These are phyloP conservation scores for Pleurotus tuoliensis DNA, from an alignment of 768 basidiomycete species.

Conservation along the genomic window DNA sequence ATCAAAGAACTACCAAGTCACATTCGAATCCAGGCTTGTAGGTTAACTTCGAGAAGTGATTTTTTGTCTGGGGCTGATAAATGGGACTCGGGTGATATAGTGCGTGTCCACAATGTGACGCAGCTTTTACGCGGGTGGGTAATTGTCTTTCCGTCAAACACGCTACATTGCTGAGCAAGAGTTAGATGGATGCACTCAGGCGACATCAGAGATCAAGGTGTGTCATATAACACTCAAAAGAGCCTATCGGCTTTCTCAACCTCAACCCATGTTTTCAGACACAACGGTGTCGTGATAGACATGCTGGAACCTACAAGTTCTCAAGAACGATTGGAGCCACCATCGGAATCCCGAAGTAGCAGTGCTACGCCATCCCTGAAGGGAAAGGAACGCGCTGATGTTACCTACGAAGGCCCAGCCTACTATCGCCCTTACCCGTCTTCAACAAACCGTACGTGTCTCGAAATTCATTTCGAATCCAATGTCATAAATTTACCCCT, in stretches of 20 bases:
- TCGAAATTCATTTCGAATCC: slow-evolving; percentile 2
- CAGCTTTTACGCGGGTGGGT: slow-evolving; percentile 74
- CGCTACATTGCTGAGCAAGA: not conserved
- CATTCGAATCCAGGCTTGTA: slow-evolving; percentile 76
- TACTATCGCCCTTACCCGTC: slow-evolving; percentile 45
- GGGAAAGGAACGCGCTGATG: slow-evolving; percentile 30
- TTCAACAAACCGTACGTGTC: slow-evolving; percentile 51
- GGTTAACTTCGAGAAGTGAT: slow-evolving; percentile 19
- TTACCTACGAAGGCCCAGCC: slow-evolving; percentile 21
- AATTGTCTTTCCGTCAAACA: slow-evolving; percentile 1
- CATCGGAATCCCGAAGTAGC: slow-evolving; percentile 46
- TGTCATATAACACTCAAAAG: slow-evolving; percentile 16
- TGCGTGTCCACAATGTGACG: slow-evolving; percentile 76
- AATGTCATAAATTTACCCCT: not conserved
- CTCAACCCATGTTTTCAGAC: slow-evolving; percentile 32
- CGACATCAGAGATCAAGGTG: slow-evolving; percentile 80
- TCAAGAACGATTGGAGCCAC: slow-evolving; percentile 29
- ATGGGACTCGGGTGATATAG: slow-evolving; percentile 28
- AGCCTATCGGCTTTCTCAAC: not conserved
- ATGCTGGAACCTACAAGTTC: slow-evolving; percentile 28
- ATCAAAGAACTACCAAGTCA: slow-evolving; percentile 75
- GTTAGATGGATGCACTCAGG: slow-evolving; percentile 75
- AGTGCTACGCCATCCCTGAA: slow-evolving; percentile 44
- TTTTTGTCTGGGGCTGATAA: slow-evolving; percentile 11
- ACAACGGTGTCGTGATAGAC: slow-evolving; percentile 66